Conservation (phyloP, 768 basidiomycete genomes). For the Amanita molliuscula region DNA sequence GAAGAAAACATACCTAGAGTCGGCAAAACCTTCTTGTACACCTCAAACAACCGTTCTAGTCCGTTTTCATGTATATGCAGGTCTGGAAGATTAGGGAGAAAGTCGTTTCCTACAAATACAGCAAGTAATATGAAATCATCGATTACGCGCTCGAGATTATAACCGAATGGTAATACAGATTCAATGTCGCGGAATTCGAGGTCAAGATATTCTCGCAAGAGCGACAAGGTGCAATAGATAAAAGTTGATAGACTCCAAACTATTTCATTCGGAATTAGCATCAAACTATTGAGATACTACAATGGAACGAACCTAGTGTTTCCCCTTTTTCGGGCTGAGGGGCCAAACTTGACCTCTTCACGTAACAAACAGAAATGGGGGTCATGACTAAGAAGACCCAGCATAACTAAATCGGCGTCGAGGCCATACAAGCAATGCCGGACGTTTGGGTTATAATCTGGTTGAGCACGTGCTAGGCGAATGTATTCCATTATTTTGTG, state of each 20-base stretch:
- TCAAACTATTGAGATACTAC: constrained; percentile 14
- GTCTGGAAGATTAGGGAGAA: constrained; percentile 92
- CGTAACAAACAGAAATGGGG: constrained; percentile 96
- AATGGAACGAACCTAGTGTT: constrained; percentile 30
- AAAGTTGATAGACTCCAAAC: constrained; percentile 78
- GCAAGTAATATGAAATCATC: constrained; percentile 97
- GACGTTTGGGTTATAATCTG: constrained; percentile 91
- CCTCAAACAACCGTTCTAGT: constrained; percentile 83
- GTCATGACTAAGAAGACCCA: constrained; percentile 93
- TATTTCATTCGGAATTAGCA: constrained; percentile 9
- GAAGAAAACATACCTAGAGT: constrained; percentile 39
- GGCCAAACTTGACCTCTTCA: constrained; percentile 98
- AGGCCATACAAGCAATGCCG: constrained; percentile 98
- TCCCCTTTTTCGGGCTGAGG: constrained; percentile 62
- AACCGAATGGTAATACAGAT: constrained; percentile 60
- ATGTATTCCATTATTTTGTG: constrained; percentile 99
- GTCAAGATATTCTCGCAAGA: constrained; percentile 96
- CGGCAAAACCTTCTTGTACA: constrained; percentile 90
- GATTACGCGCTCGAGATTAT: constrained; percentile 88
- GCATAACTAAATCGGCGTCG: constrained; percentile 97
- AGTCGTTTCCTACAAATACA: constrained; percentile 97
- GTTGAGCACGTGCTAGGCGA: constrained; percentile 87
- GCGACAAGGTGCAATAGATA: constrained; percentile 91
- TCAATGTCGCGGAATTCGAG: constrained; percentile 81
- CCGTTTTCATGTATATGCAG: constrained; percentile 98